A percentile compares a stretch with the other conserved stretches of the same genome.
Evolutionary conservation across 2,329 filamentous ascomycete genomes (phyloP).

Genomic region (Phialophora verrucosa): DNA sequence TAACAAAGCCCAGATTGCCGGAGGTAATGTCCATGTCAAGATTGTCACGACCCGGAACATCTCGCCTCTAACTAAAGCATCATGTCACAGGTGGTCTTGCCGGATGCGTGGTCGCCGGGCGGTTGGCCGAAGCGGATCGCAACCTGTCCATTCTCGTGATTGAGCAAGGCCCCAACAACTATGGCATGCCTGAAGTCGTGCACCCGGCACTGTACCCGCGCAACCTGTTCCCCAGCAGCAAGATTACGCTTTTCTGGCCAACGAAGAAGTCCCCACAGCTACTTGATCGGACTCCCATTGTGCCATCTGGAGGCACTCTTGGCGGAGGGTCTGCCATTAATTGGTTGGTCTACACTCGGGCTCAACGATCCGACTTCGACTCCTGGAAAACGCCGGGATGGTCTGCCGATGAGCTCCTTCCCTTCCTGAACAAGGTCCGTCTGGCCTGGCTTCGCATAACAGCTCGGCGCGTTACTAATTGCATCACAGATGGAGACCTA

Average conservation of each 20-base stretch:
- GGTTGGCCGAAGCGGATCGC: constrained; percentile 59
- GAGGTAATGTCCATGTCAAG: constrained; percentile 44
- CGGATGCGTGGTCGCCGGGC: constrained; percentile 57
- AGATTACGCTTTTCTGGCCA: constrained; percentile 60
- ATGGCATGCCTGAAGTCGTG: constrained; percentile 56
- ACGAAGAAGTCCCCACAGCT: constrained; percentile 48
- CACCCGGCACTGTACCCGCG: constrained; percentile 58
- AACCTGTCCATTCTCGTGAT: constrained; percentile 59
- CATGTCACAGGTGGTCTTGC: constrained; percentile 52
- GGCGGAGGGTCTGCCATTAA: constrained; percentile 69
- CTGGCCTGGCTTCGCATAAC: background rate
- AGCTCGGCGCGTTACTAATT: background rate
- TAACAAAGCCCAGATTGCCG: constrained; percentile 47
- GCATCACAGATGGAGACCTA: constrained; percentile 58
- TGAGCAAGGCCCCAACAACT: constrained; percentile 61
- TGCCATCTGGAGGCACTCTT: constrained; percentile 57
- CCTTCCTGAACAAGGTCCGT: constrained; percentile 59
- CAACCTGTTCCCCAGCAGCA: constrained; percentile 57
- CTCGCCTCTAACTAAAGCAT: background rate
- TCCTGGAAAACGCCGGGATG: constrained; percentile 61
- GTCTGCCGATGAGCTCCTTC: constrained; percentile 57
- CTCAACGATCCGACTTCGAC: constrained; percentile 49
- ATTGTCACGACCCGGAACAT: background rate
- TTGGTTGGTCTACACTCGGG: constrained; percentile 59
- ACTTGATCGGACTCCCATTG: constrained; percentile 42